Evolutionary conservation across 352 stramenopile genomes (phyloP).

Genomic region (Phytopythium delawarense): DNA sequence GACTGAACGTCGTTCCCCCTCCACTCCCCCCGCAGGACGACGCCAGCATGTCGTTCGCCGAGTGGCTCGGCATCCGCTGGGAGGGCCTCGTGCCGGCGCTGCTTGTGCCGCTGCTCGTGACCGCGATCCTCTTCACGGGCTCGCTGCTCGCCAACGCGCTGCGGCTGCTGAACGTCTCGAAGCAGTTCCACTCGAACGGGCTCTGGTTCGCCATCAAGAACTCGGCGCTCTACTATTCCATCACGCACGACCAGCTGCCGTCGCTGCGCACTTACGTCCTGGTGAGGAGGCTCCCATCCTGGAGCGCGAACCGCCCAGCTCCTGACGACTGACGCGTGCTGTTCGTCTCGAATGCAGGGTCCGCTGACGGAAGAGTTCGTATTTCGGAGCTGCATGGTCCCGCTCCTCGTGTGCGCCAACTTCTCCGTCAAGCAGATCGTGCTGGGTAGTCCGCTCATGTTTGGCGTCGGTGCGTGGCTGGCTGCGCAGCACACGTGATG

Average conservation of each 20-base stretch:
- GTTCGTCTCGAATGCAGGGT: slow-evolving; percentile 39
- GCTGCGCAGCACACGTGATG: background rate
- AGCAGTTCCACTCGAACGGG: slow-evolving; percentile 68
- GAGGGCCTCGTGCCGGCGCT: slow-evolving; percentile 54
- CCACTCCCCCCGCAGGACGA: slow-evolving; percentile 41
- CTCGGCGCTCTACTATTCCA: slow-evolving; percentile 72
- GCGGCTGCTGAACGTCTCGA: slow-evolving; percentile 70
- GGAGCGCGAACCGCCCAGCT: no score
- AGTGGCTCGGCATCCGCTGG: slow-evolving; percentile 77
- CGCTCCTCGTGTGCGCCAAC: slow-evolving; percentile 80
- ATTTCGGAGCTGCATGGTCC: slow-evolving; percentile 94
- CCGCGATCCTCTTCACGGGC: slow-evolving; percentile 72
- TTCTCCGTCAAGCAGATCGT: slow-evolving; percentile 82
- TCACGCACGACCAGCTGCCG: slow-evolving; percentile 66
- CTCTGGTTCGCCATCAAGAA: slow-evolving; percentile 82
- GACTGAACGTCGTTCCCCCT: background rate
- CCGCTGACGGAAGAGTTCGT: slow-evolving; percentile 94
- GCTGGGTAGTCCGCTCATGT: slow-evolving; percentile 89
- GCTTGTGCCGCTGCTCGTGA: slow-evolving; percentile 61
- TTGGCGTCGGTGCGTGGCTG: slow-evolving; percentile 87
- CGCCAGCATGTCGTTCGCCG: slow-evolving; percentile 70
- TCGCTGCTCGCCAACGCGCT: slow-evolving; percentile 71
- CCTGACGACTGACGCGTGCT: background rate
- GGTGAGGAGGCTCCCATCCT: slow-evolving; percentile 24
- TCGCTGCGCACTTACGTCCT: slow-evolving; percentile 82